These are phyloP conservation scores for Metschnikowia santaceciliae DNA, from an alignment of 805 yeast species.

Conservation along the genomic window DNA sequence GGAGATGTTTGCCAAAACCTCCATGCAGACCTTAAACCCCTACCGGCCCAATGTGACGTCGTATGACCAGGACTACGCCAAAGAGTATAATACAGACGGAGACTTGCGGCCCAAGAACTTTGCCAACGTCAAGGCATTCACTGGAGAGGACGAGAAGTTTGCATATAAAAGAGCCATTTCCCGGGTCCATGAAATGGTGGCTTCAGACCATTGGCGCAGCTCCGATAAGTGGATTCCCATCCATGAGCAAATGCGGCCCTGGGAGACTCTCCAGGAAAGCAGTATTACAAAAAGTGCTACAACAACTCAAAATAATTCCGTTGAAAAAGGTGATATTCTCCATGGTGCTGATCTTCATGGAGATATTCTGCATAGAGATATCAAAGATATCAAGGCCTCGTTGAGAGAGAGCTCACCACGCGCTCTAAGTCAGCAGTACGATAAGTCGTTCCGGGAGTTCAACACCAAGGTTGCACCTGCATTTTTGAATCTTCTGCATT, in stretches of 20 bases:
- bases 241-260: slow-evolving; percentile 49
- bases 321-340: too few relatives aligned
- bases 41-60: slow-evolving; percentile 67
- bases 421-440: slow-evolving; percentile 19
- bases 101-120: slow-evolving; percentile 24
- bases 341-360: slow-evolving; percentile 25
- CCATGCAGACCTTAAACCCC: slow-evolving; percentile 56
- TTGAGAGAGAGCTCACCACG: slow-evolving; percentile 20
- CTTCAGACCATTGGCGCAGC: slow-evolving; percentile 48
- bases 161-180: slow-evolving; percentile 71
- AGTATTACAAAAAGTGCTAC: too few relatives aligned
- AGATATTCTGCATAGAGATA: slow-evolving; percentile 14
- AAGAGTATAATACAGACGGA: slow-evolving; percentile 12
- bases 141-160: slow-evolving; percentile 75
- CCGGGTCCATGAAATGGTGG: slow-evolving; percentile 57
- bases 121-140: slow-evolving; percentile 51
- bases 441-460: slow-evolving; percentile 22
- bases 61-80: slow-evolving; percentile 48
- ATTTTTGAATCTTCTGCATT: slow-evolving; percentile 37
- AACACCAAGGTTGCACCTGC: slow-evolving; percentile 22
- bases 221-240: slow-evolving; percentile 53
- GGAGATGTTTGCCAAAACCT: slow-evolving; percentile 66
- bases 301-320: too few relatives aligned
- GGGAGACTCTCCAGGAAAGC: slow-evolving; percentile 36
- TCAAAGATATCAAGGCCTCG: slow-evolving; percentile 10